Percentiles rank a stretch among this genome's conserved stretches.
phyloP scores from a whole-genome alignment of 768 basidiomycete genomes.

The Lactarius hatsudake region DNA sequence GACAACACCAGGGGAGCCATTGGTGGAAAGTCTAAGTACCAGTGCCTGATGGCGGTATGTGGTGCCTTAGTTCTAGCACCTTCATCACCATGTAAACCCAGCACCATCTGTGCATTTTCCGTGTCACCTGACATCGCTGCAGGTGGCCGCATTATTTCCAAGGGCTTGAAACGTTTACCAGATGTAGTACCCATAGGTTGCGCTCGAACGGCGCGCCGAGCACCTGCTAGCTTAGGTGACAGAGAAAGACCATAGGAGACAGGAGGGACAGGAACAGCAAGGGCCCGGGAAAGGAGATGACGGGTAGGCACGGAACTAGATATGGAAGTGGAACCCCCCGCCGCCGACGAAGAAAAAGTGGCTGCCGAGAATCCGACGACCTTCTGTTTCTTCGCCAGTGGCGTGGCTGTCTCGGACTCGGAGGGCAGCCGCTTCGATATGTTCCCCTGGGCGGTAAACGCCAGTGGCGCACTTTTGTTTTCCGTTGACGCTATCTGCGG shows the following conservation, averaged over 20 bases:
- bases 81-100: background rate
- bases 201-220: background rate
- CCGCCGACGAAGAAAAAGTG: background rate
- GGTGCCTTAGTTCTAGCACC: background rate
- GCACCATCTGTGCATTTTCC: background rate
- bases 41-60: constrained; percentile 24
- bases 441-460: background rate
- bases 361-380: background rate
- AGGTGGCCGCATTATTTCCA: background rate
- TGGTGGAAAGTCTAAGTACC: constrained; percentile 40
- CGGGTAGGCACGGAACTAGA: background rate
- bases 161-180: constrained; percentile 20
- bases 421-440: background rate
- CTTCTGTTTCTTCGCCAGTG: background rate
- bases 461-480: background rate
- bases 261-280: background rate
- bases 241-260: background rate
- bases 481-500: background rate
- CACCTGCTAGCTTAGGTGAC: background rate
- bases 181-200: background rate
- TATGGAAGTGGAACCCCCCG: no score
- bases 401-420: constrained; percentile 4
- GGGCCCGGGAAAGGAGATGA: background rate
- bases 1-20: constrained; percentile 33
- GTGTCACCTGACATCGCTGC: no score